Percentiles rank a stretch among this genome's conserved stretches.
phyloP scores from a whole-genome alignment of 2,329 filamentous ascomycete species.

The Rasamsonia emersonii region DNA sequence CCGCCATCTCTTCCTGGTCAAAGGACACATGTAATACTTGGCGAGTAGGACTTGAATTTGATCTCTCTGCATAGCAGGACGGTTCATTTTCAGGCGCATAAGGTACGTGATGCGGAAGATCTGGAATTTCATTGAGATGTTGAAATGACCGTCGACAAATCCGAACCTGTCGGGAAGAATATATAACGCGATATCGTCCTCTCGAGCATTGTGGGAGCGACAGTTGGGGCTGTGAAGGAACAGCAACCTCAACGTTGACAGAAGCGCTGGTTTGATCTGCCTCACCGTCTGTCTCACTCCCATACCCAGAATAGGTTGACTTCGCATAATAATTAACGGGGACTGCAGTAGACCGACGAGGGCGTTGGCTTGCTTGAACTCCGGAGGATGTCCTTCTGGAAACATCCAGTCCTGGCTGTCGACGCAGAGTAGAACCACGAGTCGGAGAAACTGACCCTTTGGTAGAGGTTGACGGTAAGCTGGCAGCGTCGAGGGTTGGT shows the following conservation, averaged over 20 bases:
- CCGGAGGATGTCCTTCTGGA: background rate
- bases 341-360: constrained; percentile 17
- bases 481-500: background rate
- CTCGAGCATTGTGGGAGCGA: background rate
- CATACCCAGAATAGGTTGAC: constrained; percentile 10
- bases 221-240: background rate
- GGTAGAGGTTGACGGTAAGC: background rate
- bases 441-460: too few species aligned
- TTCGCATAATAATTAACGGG: constrained; percentile 25
- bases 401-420: background rate
- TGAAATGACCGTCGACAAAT: constrained; percentile 10
- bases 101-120: constrained; percentile 5
- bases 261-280: constrained; percentile 1
- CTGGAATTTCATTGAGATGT: constrained; percentile 8
- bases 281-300: constrained; percentile 11
- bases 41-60: background rate
- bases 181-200: constrained; percentile 8
- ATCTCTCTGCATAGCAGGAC: constrained; percentile 7
- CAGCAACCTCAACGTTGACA: background rate
- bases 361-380: constrained; percentile 14
- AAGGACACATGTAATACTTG: constrained; percentile 20
- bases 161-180: constrained; percentile 10
- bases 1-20: constrained; percentile 14
- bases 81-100: constrained; percentile 11
- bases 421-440: background rate